These are phyloP conservation scores for Bondarzewia mesenterica DNA, from an alignment of 1,284 basidiomycete genomes.

Conservation along the genomic window DNA sequence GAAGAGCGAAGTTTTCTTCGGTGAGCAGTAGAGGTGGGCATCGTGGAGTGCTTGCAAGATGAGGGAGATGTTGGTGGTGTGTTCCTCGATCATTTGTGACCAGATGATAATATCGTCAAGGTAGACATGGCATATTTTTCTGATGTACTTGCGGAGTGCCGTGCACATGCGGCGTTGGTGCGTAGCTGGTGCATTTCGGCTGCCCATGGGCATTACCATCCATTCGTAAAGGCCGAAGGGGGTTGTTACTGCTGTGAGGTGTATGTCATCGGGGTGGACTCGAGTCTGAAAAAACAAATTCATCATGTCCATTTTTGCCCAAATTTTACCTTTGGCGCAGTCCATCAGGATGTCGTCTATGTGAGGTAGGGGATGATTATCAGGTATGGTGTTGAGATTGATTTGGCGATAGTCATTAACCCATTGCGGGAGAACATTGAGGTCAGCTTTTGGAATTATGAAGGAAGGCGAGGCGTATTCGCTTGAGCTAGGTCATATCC, in stretches of 20 bases:
- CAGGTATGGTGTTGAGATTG: conserved; percentile 27
- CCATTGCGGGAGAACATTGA: conserved; percentile 25
- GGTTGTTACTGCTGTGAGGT: conserved; percentile 29
- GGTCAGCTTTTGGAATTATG: conserved; percentile 30
- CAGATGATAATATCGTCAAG: conserved; percentile 39
- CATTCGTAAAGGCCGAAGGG: conserved; percentile 32
- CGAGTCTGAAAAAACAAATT: conserved; percentile 33
- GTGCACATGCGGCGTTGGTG: conserved; percentile 27
- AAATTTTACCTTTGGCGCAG: conserved; percentile 22
- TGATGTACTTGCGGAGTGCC: conserved; percentile 23
- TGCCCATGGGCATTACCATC: conserved; percentile 34
- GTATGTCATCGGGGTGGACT: conserved; percentile 27
- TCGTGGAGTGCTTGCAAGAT: conserved; percentile 19
- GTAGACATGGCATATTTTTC: conserved; percentile 32
- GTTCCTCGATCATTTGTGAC: conserved; percentile 27
- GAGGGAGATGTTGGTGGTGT: conserved; percentile 21
- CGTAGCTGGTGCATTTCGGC: conserved; percentile 27
- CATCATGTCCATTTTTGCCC: conserved; percentile 31
- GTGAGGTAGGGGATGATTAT: conserved; percentile 26
- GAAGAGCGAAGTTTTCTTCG: conserved; percentile 26
- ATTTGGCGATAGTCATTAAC: conserved; percentile 30
- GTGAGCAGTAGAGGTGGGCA: conserved; percentile 17
- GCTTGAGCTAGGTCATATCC: conserved; percentile 22
- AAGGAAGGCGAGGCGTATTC: conserved; percentile 26
- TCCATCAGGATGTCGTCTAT: conserved; percentile 19